Evolutionary conservation across 1,139 yeast species (phyloP), one percentile per base, ranked within the genome.

Genomic region (Zygotorulaspora mrakii): DNA sequence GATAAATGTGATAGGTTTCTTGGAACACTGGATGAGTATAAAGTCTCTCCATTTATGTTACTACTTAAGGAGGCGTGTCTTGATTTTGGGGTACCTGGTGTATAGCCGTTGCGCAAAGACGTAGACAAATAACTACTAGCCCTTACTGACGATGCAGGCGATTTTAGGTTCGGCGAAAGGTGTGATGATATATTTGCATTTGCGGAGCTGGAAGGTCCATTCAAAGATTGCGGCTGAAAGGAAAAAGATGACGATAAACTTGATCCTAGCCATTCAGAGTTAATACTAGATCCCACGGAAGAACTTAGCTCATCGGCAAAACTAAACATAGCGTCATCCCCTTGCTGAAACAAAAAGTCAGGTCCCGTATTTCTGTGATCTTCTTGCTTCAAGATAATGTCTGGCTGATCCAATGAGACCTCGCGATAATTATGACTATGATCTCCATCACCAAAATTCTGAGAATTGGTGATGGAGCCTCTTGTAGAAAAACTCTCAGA

Each of bases 1-100:
- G 77, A 70, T 39, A 82, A 53, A 28, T 48, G 68, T 54, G 52
- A 35, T 11, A 48, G 17, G 5, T 45, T 40, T 39, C 51, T 53
- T 7, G 57, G 54, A 4, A 53, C 55, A 35, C 54, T 48, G 1
- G 50, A 43, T 5, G 50, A 37, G 13, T 31, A 26, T 4, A 37
- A 18, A 16, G 38, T 38, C n/a, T 43, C 43, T 9, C 17, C 33
- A 31, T 40, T 43, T 17, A 35, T 33, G 12, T 37, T 43, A 25
- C 45, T 46, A 16, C 47, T 51, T 6, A 50, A 33, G 4, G 61
- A 52, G 11, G 49, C 46, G 23, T 50, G 46, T 29, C 59, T 48
- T 22, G 58, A 47, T 26, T 49, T 48, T 16, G 55, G 49, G 3
- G 57, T 45, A 10, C 48, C 37, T 39, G 33, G 47, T 35, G 28